Evolutionary conservation across 1,284 basidiomycete species (phyloP), one percentile per base, ranked within the genome.

Genomic region (Ustilago curta): DNA sequence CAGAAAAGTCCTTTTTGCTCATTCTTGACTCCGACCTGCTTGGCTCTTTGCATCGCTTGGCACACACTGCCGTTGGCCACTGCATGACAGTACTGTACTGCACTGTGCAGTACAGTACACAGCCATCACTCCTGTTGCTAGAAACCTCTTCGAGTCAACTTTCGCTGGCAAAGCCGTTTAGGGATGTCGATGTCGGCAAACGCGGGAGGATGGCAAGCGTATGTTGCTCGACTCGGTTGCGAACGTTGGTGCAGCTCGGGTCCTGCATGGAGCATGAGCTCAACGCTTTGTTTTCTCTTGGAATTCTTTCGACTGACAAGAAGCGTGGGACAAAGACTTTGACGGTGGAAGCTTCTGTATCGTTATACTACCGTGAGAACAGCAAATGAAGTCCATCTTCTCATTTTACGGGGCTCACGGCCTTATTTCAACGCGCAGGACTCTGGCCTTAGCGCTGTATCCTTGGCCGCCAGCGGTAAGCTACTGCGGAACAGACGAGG

Each of bases 341-440:
- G 14, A 37, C 4, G 2, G 11, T 27, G 2, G 23, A 21, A 14
- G 43, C 43, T 45, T 21, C 29, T 48, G 31, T 29, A n/a, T 29
- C 8, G n/a, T 48, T n/a, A 48, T 48, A 31, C 29, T 48, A 32
- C 27, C 47, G 47, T 31, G 47, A 31, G 47, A 48, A 48, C 47
- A 48, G 19, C 47, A 48, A 48, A 48, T 48, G 47, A 48, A 48
- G 47, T 48, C 6, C 40, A n/a, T n/a, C n/a, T 42, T 21, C 6
- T 42, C 9, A 37, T 37, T 37, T 37, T 37, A 37, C 35, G 35
- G n/a, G n/a, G 35, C 16, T 37, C 35, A 37, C 11, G 35, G 35
- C 35, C 35, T 14, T 16, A 4, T 37, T 37, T 37, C 35, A 37
- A 37, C 35, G 35, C 16, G 35, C 35, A 37, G 14, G 2, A 37